A percentile compares a stretch with the other conserved stretches of the same genome.
Conservation (phyloP, 2,329 filamentous ascomycete species). For the Stenocarpella maydis region DNA sequence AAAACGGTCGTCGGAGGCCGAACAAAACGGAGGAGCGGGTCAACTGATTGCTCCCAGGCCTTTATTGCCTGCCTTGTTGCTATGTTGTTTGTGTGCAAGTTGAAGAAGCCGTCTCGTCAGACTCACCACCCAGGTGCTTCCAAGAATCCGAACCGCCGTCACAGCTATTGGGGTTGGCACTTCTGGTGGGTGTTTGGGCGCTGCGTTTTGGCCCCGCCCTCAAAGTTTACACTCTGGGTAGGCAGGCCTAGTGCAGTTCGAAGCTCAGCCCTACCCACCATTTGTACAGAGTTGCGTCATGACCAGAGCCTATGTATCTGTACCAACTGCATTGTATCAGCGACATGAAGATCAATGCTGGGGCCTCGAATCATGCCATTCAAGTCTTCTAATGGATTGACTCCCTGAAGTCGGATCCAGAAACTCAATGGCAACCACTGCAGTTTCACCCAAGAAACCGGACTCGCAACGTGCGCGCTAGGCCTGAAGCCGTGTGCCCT, state of each 20-base stretch:
- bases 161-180: not conserved
- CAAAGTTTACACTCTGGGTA: not conserved
- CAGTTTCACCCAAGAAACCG: not conserved
- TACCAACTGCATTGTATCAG: slow-evolving; percentile 12
- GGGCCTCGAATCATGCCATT: not conserved
- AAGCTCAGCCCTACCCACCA: slow-evolving; percentile 14
- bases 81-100: not conserved
- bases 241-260: not conserved
- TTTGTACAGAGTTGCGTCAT: slow-evolving; percentile 2
- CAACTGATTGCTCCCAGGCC: not conserved
- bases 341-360: slow-evolving; percentile 6
- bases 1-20: slow-evolving; percentile 21
- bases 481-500: not conserved
- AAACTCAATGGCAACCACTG: not conserved
- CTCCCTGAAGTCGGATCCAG: not conserved
- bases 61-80: not conserved
- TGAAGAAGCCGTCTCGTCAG: not conserved
- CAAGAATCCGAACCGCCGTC: not conserved
- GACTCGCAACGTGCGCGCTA: not conserved
- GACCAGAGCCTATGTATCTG: slow-evolving; percentile 13
- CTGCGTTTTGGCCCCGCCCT: not conserved
- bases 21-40: slow-evolving; percentile 17
- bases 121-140: not conserved
- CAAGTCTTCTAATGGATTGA: not conserved
- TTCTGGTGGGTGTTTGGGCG: not conserved